Conservation (phyloP, 2,329 filamentous ascomycete species). For the Bipolaris victoriae region DNA sequence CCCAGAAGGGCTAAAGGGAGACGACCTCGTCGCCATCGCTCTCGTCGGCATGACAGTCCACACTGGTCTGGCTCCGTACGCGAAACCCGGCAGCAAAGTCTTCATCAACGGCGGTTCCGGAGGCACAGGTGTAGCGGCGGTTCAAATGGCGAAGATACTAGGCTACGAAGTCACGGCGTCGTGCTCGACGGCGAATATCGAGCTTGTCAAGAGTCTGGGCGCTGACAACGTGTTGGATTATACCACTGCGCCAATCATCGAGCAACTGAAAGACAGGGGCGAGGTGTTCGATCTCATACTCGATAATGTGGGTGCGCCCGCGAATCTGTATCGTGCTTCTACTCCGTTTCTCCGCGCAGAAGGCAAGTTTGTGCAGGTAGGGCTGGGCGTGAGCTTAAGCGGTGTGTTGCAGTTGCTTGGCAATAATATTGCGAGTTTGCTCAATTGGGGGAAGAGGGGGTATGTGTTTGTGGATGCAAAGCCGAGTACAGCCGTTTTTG, state of each 20-base stretch:
- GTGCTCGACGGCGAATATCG: constrained; percentile 63
- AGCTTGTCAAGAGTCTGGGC: constrained; percentile 61
- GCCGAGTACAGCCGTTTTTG: constrained; percentile 23
- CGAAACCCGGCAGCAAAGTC: constrained; percentile 52
- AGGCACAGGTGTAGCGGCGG: constrained; percentile 62
- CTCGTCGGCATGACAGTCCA: constrained; percentile 44
- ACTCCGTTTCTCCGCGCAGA: constrained; percentile 9
- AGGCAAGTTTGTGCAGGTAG: constrained; percentile 16
- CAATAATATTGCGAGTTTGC: constrained; percentile 1
- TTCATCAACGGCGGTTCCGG: constrained; percentile 68
- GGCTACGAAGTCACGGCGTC: constrained; percentile 63
- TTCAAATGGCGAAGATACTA: constrained; percentile 65
- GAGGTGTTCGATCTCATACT: constrained; percentile 59
- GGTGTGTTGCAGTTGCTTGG: not conserved
- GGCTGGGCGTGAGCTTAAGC: not conserved
- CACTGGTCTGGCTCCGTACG: constrained; percentile 29
- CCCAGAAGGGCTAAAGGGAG: constrained; percentile 21
- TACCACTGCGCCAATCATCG: constrained; percentile 54
- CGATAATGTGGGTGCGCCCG: constrained; percentile 60
- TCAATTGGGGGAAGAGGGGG: not conserved
- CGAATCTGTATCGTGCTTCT: constrained; percentile 13
- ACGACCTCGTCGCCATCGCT: constrained; percentile 38
- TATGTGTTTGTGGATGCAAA: constrained; percentile 34
- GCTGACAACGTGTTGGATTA: constrained; percentile 68
- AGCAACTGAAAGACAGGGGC: constrained; percentile 53